Evolutionary conservation across 148 eudicot species (phyloP).

Genomic region (Oxyria digyna): DNA sequence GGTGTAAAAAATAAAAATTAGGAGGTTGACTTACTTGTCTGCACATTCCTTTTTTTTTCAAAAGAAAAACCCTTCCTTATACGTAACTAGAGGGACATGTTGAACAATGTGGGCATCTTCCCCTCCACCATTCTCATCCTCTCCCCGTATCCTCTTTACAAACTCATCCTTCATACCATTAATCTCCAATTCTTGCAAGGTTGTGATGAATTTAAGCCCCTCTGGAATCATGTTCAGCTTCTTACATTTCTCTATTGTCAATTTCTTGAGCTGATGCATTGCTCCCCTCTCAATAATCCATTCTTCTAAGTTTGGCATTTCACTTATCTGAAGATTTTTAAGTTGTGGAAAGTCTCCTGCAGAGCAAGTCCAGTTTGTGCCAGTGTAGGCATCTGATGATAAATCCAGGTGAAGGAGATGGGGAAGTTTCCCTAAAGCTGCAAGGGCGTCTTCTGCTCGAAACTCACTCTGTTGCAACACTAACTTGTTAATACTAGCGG

Average conservation of each 20-base stretch:
- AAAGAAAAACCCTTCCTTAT: too few species aligned
- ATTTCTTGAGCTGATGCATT: too few species aligned
- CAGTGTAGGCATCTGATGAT: slow-evolving; percentile 16
- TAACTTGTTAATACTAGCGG: slow-evolving; percentile 12
- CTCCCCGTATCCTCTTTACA: neutral
- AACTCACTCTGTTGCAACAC: slow-evolving; percentile 11
- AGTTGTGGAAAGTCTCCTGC: slow-evolving; percentile 9
- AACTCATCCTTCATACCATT: neutral
- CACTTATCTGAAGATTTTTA: slow-evolving; percentile 11
- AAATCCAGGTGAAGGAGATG: slow-evolving; percentile 10
- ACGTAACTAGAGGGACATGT: neutral
- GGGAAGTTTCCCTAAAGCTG: slow-evolving; percentile 13
- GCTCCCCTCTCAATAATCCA: too few species aligned
- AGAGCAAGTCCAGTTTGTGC: too few species aligned
- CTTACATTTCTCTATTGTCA: slow-evolving; percentile 9
- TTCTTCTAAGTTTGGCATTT: slow-evolving; percentile 7
- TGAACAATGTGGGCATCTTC: neutral
- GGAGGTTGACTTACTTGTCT: too few species aligned
- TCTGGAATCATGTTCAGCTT: neutral
- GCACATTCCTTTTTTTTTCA: too few species aligned
- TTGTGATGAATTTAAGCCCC: neutral
- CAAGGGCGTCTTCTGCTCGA: neutral
- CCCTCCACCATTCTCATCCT: too few species aligned
- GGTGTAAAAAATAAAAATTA: too few species aligned
- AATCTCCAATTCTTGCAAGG: slow-evolving; percentile 4